Evolutionary conservation across 2,329 filamentous ascomycete genomes (phyloP), one percentile per base, ranked within the genome.

Genomic region (Capronia coronata): DNA sequence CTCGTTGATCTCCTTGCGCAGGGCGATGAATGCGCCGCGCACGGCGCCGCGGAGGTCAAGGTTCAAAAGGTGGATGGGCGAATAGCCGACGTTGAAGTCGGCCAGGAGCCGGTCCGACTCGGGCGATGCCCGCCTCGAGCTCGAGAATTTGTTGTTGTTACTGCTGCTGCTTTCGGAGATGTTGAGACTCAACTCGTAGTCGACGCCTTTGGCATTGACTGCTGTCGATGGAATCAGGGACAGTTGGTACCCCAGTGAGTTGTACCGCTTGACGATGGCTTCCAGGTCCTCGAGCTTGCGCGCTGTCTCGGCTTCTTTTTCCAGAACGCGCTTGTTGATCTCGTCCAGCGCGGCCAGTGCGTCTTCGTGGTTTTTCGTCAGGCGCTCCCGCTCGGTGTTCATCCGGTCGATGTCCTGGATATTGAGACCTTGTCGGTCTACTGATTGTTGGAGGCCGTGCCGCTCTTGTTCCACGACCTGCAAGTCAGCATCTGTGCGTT

Each of bases 391-490:
- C 67, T 98, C 93, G 29, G 87, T 84, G 60, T 89, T 95, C 91
- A 98, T 96, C 67, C 93, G 88, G 76, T 98, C 93, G 64, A 98
- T 97, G 77, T 98, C 93, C 70, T 93, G 86, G 70, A 96, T 94
- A 62, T 89, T 94, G 65, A 98, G 90, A 2, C 93, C 93, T 64
- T 94, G 88, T 60, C 85, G 83, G 67, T 97, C 93, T 22, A 98
- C 89, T 23, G 86, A 83, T 51, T 84, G 82, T 66, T 97, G 91
- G 8, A 98, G 76, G 23, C 78, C 77, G 35, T 80, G 73, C 54
- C 88, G 82, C 66, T 98, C 93, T 13, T 86, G 82, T 57, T 97
- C 90, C 0, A 85, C 86, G 61, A 87, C 85, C 51, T 79, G 77
- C 27, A 94, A 72, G 61, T 95, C 89, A 7, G 76, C 71, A 46